Percentiles rank a stretch among this genome's conserved stretches.
phyloP scores from a whole-genome alignment of 75 land plant genomes.

The Gnetum montanum region DNA sequence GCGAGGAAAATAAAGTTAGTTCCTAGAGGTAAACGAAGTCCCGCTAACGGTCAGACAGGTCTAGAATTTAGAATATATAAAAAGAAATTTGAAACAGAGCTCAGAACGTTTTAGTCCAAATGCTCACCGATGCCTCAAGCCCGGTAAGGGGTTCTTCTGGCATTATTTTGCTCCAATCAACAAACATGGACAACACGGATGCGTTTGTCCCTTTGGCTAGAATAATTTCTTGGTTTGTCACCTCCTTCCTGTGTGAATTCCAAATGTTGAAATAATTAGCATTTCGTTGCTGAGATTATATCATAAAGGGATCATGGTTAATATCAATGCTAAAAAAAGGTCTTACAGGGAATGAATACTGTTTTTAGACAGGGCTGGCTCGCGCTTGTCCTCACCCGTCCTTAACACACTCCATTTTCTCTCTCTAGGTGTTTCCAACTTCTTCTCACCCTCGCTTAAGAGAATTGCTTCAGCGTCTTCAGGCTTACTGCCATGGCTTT shows the following conservation, averaged over 20 bases:
- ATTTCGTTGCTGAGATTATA: not conserved
- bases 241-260: conserved; percentile 55
- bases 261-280: not conserved
- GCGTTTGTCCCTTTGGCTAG: conserved; percentile 75
- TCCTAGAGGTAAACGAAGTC: not conserved
- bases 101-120: too few species aligned
- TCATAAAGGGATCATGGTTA: too few species aligned
- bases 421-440: too few species aligned
- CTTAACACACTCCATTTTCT: too few species aligned
- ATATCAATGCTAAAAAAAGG: too few species aligned
- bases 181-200: conserved; percentile 67
- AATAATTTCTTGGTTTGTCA: conserved; percentile 75
- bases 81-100: not conserved
- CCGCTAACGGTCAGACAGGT: not conserved
- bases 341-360: too few species aligned
- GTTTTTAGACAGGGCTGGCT: too few species aligned
- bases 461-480: too few species aligned
- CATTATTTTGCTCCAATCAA: conserved; percentile 91
- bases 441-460: too few species aligned
- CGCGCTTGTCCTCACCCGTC: too few species aligned
- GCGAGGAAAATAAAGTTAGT: not conserved
- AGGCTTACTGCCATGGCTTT: too few species aligned
- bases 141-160: conserved; percentile 71
- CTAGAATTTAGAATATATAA: not conserved
- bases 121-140: conserved; percentile 43